Evolutionary conservation across 2,329 filamentous ascomycete species (phyloP).

Genomic region (Sporothrix globosa): DNA sequence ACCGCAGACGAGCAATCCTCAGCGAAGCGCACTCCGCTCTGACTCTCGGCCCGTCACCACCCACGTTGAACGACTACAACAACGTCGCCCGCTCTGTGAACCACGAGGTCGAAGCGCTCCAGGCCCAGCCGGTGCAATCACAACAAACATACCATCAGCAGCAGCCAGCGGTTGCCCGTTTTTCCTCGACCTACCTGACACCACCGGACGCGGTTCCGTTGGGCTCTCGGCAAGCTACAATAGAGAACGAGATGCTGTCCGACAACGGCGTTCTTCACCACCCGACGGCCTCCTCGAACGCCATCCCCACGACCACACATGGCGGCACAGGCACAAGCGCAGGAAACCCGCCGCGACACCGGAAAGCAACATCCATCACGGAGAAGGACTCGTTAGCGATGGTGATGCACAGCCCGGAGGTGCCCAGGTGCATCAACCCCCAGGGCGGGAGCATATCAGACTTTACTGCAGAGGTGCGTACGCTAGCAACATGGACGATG

Average conservation of each 20-base stretch:
- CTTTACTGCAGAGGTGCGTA: slow-evolving; percentile 76
- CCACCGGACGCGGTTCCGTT: background rate
- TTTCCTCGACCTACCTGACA: background rate
- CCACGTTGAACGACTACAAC: slow-evolving; percentile 36
- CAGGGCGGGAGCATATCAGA: slow-evolving; percentile 77
- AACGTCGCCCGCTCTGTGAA: slow-evolving; percentile 6
- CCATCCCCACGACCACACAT: background rate
- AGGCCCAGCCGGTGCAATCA: background rate
- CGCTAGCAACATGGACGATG: background rate
- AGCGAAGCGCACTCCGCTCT: slow-evolving; percentile 35
- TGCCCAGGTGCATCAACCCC: slow-evolving; percentile 75
- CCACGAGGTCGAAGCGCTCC: background rate
- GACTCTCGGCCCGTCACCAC: slow-evolving; percentile 6
- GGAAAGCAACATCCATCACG: slow-evolving; percentile 39
- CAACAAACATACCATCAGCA: slow-evolving; percentile 1
- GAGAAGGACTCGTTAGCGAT: slow-evolving; percentile 50
- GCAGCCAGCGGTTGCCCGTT: background rate
- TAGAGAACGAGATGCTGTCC: background rate
- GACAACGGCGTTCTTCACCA: background rate
- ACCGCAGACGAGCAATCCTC: slow-evolving; percentile 35
- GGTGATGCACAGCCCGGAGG: slow-evolving; percentile 65
- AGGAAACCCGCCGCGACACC: background rate
- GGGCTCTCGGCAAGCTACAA: background rate
- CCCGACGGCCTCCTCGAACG: background rate
- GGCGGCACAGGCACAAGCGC: background rate